Evolutionary conservation across 805 yeast genomes (phyloP).

Genomic region (Pichia scutulata): DNA sequence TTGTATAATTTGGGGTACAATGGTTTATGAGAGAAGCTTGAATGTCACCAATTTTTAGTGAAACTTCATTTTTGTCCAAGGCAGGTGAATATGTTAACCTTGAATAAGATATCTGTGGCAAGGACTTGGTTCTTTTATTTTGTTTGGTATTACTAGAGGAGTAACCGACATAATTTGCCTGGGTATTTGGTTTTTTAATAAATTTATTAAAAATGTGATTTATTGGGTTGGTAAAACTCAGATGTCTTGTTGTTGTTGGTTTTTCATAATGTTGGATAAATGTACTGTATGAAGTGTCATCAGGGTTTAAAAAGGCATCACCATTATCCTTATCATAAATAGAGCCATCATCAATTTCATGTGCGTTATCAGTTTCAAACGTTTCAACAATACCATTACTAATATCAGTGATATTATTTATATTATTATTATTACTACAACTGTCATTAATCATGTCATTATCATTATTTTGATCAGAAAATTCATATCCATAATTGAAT

Average conservation of each 20-base stretch:
- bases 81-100: slow-evolving; percentile 33
- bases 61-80: slow-evolving; percentile 27
- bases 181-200: slow-evolving; percentile 1
- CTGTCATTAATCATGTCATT: slow-evolving; percentile 7
- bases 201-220: slow-evolving; percentile 7
- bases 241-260: slow-evolving; percentile 6
- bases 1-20: slow-evolving; percentile 21
- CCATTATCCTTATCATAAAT: slow-evolving; percentile 3
- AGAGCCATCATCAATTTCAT: neutral
- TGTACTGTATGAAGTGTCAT: neutral
- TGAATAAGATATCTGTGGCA: slow-evolving; percentile 47
- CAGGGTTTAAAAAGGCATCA: neutral
- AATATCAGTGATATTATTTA: neutral
- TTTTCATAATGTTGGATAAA: neutral
- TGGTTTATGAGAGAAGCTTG: slow-evolving; percentile 28
- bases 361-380: neutral
- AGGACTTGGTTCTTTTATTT: slow-evolving; percentile 42
- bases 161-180: neutral
- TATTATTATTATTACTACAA: neutral
- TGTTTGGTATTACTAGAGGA: neutral
- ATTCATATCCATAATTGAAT: neutral
- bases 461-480: slow-evolving; percentile 8
- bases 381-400: neutral
- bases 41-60: slow-evolving; percentile 35
- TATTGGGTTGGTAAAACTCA: slow-evolving; percentile 12